Evolutionary conservation across 345 rosid species (phyloP).

Genomic region (Salix udensis): DNA sequence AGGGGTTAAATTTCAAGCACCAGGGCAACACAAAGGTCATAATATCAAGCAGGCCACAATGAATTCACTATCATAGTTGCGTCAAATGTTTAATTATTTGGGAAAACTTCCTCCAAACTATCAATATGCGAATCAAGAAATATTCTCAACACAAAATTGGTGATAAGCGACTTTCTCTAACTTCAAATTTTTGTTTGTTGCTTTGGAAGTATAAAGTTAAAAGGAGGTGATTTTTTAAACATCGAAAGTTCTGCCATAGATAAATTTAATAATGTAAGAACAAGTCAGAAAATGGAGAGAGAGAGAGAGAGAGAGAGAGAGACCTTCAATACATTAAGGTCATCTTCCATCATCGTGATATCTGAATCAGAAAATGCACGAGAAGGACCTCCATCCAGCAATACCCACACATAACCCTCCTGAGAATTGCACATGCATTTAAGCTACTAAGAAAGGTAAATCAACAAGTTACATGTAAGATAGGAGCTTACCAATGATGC

Average conservation of each 20-base stretch:
- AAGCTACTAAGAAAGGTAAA: neutral
- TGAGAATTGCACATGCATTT: conserved; percentile 20
- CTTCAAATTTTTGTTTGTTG: neutral
- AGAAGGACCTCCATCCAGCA: conserved; percentile 94
- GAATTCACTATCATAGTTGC: neutral
- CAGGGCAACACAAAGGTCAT: neutral
- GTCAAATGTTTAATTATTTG: neutral
- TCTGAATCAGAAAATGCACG: conserved; percentile 86
- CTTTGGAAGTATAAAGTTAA: too few relatives aligned
- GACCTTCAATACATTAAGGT: conserved; percentile 69
- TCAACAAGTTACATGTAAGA: neutral
- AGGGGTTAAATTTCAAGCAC: conserved; percentile 1
- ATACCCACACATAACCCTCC: conserved; percentile 77
- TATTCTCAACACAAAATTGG: neutral
- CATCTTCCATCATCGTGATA: conserved; percentile 73
- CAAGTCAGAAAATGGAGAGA: neutral
- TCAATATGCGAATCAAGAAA: neutral
- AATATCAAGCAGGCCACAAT: neutral
- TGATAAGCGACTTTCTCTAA: neutral
- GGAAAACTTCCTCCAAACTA: neutral
- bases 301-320: neutral
- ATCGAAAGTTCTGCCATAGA: neutral
- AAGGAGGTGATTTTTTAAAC: neutral
- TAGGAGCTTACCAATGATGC: conserved; percentile 54
- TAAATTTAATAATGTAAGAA: too few relatives aligned